Evolutionary conservation across 306 rosid genomes (phyloP), one percentile per base, ranked within the genome.

Genomic region (Gleditsia sinensis): DNA sequence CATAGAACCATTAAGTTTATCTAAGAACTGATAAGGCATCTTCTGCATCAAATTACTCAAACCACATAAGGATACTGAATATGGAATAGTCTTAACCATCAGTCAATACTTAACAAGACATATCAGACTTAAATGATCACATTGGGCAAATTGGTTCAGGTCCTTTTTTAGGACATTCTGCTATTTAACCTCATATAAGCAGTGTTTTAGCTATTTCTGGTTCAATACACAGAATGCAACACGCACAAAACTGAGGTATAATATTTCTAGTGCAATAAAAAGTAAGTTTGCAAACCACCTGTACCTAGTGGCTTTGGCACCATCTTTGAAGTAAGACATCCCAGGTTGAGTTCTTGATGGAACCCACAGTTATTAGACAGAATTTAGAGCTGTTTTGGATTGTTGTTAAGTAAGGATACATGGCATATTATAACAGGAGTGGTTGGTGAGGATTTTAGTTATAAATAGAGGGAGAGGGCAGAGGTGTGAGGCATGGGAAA

Each of bases 101-200:
- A 55, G 49, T 17, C 46, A 66, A 75, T 25, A 27, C 27, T 19
- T 9, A 25, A 65, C 10, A 14, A 23, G 6, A 75, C 46, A 20
- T 48, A 32, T 67, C 17, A 43, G 25, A 36, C 40, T 2, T 37
- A 56, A 10, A 30, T 9, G 1, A 57, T 19, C 64, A 16, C 45
- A 67, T 43, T 33, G 49, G 53, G 37, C 43, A 75, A 49, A 57
- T n/a, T 3, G 46, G 30, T 57, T 72, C 33, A 27, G 25, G 36
- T 40, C 11, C 46, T 25, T 56, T n/a, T 56, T 32, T 6, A 28
- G 33, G 54, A 5, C 42, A 49, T 12, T 13, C 48, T 58, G 40
- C 21, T 14, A 42, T 66, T 32, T 28, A 40, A 72, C 43, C 23
- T 28, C 24, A 20, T 20, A 24, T 40, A 49, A 45, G 24, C n/a